Evolutionary conservation across 2,329 filamentous ascomycete genomes (phyloP), one percentile per base, ranked within the genome.

Genomic region (Aspergillus uvarum): DNA sequence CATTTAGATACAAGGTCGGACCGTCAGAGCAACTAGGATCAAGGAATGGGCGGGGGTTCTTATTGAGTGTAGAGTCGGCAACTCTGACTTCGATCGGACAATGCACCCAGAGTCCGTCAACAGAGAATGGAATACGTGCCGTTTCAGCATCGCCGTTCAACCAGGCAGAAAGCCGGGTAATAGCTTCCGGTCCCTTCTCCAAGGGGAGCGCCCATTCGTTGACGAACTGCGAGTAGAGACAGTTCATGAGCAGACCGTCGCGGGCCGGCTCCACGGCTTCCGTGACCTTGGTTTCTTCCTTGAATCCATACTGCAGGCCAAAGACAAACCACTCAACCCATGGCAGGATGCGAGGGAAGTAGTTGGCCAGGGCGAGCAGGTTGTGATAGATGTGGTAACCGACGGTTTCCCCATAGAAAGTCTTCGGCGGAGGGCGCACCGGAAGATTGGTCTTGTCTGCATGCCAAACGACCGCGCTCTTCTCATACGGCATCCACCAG

Each of bases 121-220:
- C 83, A n/a, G 86, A 87, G 77, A 93, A 92, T 0, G 92, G 92
- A 64, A 96, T 95, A 47, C 82, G 80, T 64, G 89, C 87, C 7
- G 85, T 83, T 73, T 88, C 87, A 65, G 83, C 79, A 68, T 95
- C 89, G 19, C 85, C 83, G 54, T 90, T 89, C 56, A 99, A 82
- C 95, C 95, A 99, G 51, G 90, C 89, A 44, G 89, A 90, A 12
- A 99, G 83, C 10, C 95, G 87, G 32, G 81, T 84, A 48, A 99
- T 85, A 7, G 92, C 93, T 76, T 97, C 93, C 14, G 94, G 94
- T 0, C 95, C 95, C 66, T 89, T 89, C 64, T 87, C 81, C 1
- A 99, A 82, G 1, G 95, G 94, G 6, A 99, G 84, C 0, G 94
- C 94, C 95, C 95, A 99, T 75, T 99, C 95, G 75, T 99, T 97